Conservation (phyloP, 345 rosid species). For the Odontarrhena argentea region DNA sequence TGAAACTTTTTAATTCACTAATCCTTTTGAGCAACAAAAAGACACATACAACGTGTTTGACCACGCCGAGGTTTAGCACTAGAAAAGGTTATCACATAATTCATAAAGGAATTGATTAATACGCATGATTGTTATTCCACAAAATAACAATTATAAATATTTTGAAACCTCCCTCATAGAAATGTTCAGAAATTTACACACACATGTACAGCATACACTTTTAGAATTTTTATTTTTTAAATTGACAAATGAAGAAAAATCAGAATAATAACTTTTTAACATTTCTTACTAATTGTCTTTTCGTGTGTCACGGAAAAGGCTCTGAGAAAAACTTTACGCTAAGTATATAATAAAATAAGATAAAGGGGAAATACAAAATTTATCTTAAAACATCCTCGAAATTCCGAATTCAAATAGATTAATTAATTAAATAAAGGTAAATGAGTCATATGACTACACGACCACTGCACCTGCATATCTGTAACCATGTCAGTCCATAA, state of each 20-base stretch:
- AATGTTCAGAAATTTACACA: slow-evolving; percentile 26
- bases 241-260: neutral
- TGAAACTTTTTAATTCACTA: neutral
- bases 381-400: slow-evolving; percentile 11
- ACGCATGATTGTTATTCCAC: too few species aligned
- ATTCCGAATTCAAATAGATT: neutral
- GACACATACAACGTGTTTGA: slow-evolving; percentile 24
- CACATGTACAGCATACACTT: slow-evolving; percentile 1
- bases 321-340: slow-evolving; percentile 22
- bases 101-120: too few species aligned
- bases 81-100: neutral
- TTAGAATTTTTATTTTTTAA: neutral
- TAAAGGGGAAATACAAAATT: neutral
- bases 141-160: neutral
- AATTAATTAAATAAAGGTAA: slow-evolving; percentile 2
- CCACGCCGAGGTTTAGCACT: slow-evolving; percentile 36
- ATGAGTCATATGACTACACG: slow-evolving; percentile 31
- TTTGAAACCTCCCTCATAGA: slow-evolving; percentile 6
- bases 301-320: slow-evolving; percentile 10
- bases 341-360: slow-evolving; percentile 11
- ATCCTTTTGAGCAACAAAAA: slow-evolving; percentile 12
- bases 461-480: slow-evolving; percentile 34
- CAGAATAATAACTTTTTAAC: neutral
- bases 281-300: neutral
- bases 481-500: slow-evolving; percentile 34